Evolutionary conservation across 2,329 filamentous ascomycete species (phyloP).

Genomic region (Diaporthe citri): DNA sequence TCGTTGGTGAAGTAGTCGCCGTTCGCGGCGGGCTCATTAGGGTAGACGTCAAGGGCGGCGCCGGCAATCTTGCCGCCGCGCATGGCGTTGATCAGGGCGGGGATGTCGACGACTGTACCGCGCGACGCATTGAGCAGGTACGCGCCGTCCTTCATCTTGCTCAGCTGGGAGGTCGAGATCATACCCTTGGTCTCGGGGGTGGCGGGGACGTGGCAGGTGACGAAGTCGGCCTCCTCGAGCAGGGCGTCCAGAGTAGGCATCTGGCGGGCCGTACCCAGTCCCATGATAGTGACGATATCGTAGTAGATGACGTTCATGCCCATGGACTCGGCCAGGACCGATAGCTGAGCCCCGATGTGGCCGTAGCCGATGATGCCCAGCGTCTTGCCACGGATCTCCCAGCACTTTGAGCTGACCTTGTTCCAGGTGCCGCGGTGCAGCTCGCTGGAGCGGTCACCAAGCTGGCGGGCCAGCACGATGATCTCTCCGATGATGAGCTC

Average conservation of each 20-base stretch:
- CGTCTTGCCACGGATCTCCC: conserved; percentile 98
- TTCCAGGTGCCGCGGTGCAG: conserved; percentile 97
- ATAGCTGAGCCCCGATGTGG: conserved; percentile 96
- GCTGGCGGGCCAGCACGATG: conserved; percentile 89
- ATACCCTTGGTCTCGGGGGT: conserved; percentile 92
- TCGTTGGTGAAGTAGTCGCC: conserved; percentile 92
- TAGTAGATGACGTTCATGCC: conserved; percentile 99
- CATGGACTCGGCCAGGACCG: conserved; percentile 95
- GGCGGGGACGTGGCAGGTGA: conserved; percentile 95
- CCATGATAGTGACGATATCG: conserved; percentile 95
- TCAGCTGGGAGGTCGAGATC: conserved; percentile 84
- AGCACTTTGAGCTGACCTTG: conserved; percentile 96
- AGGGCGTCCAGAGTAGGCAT: conserved; percentile 83
- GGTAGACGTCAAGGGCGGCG: conserved; percentile 96
- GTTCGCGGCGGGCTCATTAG: conserved; percentile 92
- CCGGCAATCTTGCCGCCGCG: conserved; percentile 89
- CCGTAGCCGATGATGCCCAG: conserved; percentile 97
- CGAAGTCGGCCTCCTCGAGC: conserved; percentile 86
- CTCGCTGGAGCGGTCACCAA: conserved; percentile 93
- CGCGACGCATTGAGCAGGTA: conserved; percentile 98
- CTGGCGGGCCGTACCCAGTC: conserved; percentile 87
- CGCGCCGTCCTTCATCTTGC: conserved; percentile 90
- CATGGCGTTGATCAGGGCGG: conserved; percentile 89
- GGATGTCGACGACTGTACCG: conserved; percentile 93
- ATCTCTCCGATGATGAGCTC: conserved; percentile 96